Percentiles rank a stretch among this genome's conserved stretches.
Evolutionary conservation across 106 monocot genomes (phyloP).

Genomic region (Gastrodia elata): DNA sequence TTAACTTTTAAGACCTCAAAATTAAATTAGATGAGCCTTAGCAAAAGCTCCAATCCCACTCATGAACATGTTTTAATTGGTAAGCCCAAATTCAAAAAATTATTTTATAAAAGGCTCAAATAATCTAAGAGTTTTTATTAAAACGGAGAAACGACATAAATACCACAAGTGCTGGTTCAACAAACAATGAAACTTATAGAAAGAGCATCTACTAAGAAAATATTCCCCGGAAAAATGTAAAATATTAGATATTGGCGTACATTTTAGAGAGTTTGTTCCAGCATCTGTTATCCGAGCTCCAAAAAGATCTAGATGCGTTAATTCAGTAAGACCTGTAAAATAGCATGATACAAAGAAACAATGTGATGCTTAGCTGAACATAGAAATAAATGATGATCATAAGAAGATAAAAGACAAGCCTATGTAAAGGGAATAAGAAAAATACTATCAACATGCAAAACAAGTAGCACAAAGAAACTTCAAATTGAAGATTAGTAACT

Average conservation of each 20-base stretch:
- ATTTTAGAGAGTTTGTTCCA: constrained; percentile 58
- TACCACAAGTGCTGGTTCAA: not conserved
- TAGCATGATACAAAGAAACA: not conserved
- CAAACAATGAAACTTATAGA: not conserved
- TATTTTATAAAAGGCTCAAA: not conserved
- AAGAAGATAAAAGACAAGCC: not conserved
- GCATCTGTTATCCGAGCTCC: constrained; percentile 75
- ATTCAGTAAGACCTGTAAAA: constrained; percentile 73
- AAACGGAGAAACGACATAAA: not conserved
- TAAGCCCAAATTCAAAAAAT: not conserved
- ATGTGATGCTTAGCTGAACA: not conserved
- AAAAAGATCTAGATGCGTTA: constrained; percentile 98
- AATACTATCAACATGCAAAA: not conserved
- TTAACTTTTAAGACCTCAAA: no score
- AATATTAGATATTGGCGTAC: constrained; percentile 37
- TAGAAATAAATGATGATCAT: not conserved
- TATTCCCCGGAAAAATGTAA: not conserved
- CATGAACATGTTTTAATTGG: not conserved
- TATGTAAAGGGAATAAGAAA: not conserved
- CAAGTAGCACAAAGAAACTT: not conserved
- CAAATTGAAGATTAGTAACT: not conserved
- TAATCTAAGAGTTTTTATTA: not conserved
- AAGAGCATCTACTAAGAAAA: not conserved
- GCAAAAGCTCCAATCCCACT: not conserved
- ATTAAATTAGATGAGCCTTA: no score